phyloP scores from a whole-genome alignment of 2,329 filamentous ascomycete genomes.

The Cercospora citrullina region DNA sequence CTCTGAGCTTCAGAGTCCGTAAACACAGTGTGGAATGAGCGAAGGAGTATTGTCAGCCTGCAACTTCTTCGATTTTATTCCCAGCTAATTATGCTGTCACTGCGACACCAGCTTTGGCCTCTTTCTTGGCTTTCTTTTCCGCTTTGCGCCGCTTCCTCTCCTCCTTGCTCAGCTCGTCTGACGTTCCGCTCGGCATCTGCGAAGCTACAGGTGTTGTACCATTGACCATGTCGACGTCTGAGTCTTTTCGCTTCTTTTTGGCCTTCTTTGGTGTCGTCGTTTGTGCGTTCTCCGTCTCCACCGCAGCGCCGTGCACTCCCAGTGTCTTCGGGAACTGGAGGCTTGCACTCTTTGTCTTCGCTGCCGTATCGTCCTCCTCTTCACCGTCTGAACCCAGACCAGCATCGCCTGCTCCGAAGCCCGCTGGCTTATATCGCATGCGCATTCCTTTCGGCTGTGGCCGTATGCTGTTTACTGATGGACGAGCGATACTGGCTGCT shows the following conservation, averaged over 20 bases:
- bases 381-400: conserved; percentile 44
- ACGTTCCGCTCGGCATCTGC: conserved; percentile 26
- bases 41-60: background rate
- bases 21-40: background rate
- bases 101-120: conserved; percentile 19
- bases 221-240: conserved; percentile 37
- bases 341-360: conserved; percentile 15
- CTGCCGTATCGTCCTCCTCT: conserved; percentile 46
- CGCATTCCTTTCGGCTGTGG: conserved; percentile 68
- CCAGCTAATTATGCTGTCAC: background rate
- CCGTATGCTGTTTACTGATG: conserved; percentile 56
- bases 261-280: conserved; percentile 35
- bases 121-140: conserved; percentile 41
- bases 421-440: conserved; percentile 67
- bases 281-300: conserved; percentile 46
- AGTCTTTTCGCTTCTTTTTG: conserved; percentile 42
- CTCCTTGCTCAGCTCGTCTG: conserved; percentile 30
- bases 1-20: background rate
- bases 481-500: conserved; percentile 47
- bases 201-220: conserved; percentile 10
- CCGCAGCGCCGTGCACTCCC: conserved; percentile 38
- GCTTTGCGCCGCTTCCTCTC: conserved; percentile 40
- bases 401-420: conserved; percentile 51
- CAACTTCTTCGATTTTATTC: background rate
- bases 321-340: conserved; percentile 33